Evolutionary conservation across 805 yeast species (phyloP).

Genomic region (Suhomyces tanzawaensis): DNA sequence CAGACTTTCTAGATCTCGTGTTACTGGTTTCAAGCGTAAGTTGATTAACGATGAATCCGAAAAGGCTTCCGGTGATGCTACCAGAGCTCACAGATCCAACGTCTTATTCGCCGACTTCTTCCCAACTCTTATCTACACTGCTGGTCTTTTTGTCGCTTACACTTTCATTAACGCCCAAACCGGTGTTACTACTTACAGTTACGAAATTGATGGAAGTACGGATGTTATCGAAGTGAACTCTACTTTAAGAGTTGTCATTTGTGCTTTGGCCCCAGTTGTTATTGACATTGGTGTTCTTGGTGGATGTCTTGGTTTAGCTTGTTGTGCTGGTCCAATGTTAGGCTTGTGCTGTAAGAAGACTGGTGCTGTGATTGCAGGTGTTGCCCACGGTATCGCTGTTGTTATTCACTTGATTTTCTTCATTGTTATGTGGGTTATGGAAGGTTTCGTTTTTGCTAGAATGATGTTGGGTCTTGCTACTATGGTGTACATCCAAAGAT

Average conservation of each 20-base stretch:
- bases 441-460: constrained; percentile 85
- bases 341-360: constrained; percentile 96
- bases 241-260: constrained; percentile 65
- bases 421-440: constrained; percentile 95
- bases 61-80: constrained; percentile 63
- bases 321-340: constrained; percentile 96
- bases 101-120: constrained; percentile 77
- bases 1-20: constrained; percentile 77
- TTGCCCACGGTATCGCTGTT: constrained; percentile 95
- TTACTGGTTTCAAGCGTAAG: constrained; percentile 87
- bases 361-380: constrained; percentile 90
- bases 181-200: constrained; percentile 56
- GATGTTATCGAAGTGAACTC: constrained; percentile 60
- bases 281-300: constrained; percentile 83
- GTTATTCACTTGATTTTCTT: constrained; percentile 82
- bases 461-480: constrained; percentile 85
- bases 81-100: constrained; percentile 77
- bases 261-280: constrained; percentile 88
- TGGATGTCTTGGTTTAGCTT: constrained; percentile 77
- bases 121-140: constrained; percentile 68
- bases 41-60: constrained; percentile 66
- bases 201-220: constrained; percentile 28
- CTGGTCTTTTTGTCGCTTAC: constrained; percentile 71
- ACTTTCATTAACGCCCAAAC: constrained; percentile 84
- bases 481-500: constrained; percentile 82